Conservation (phyloP, 441 rosid species). For the Jatropha multifida region DNA sequence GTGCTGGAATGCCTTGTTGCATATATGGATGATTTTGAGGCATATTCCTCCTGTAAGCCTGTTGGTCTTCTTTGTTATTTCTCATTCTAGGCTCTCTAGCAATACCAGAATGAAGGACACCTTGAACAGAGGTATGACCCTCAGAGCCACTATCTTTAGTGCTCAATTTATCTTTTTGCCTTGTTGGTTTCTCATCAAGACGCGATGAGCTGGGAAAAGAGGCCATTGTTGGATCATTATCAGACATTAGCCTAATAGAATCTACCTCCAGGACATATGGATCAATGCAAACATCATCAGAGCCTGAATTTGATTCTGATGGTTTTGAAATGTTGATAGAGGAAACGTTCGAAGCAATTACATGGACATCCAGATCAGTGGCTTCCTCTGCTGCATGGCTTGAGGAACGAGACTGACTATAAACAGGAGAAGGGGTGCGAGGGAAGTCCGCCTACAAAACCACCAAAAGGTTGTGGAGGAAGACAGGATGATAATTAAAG, state of each 20-base stretch:
- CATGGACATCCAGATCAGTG: conserved; percentile 47
- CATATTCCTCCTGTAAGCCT: conserved; percentile 50
- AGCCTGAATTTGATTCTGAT: conserved; percentile 45
- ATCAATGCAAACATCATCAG: conserved; percentile 42
- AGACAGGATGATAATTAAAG: background rate
- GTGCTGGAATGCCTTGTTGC: conserved; percentile 43
- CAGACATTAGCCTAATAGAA: conserved; percentile 45
- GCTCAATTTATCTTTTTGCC: conserved; percentile 38
- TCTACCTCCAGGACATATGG: conserved; percentile 36
- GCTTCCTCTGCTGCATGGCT: conserved; percentile 62
- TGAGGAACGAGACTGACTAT: conserved; percentile 69
- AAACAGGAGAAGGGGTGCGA: conserved; percentile 81
- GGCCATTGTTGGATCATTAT: conserved; percentile 37
- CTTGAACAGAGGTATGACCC: conserved; percentile 39
- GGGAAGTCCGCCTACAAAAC: conserved; percentile 60
- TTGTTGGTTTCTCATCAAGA: conserved; percentile 29
- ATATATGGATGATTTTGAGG: conserved; percentile 42
- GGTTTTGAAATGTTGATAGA: conserved; percentile 47
- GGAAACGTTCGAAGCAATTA: conserved; percentile 47
- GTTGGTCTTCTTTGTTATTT: conserved; percentile 62
- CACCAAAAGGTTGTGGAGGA: conserved; percentile 16
- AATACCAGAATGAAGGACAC: conserved; percentile 39
- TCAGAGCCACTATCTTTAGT: conserved; percentile 37
- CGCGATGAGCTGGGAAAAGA: conserved; percentile 38
- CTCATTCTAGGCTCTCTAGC: conserved; percentile 40